Evolutionary conservation across 345 rosid genomes (phyloP), one percentile per base, ranked within the genome.

Genomic region (Pugionium cornutum): DNA sequence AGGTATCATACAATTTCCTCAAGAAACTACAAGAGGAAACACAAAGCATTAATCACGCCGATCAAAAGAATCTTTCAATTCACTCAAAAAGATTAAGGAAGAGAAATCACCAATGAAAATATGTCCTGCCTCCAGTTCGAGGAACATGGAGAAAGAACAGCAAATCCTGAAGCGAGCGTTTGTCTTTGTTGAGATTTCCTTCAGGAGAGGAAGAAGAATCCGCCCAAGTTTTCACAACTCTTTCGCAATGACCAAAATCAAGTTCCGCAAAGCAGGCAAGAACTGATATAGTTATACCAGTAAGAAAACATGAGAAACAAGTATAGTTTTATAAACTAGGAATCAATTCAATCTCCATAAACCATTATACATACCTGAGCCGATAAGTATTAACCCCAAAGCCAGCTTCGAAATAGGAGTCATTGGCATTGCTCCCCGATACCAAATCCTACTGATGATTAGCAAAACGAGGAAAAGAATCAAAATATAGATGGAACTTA

Each of bases 81-180:
- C 42, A 51, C 27, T 36, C 25, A 46, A 31, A 41, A 44, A 1
- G 58, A 2, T 39, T 34, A 39, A 40, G 46, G 5, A 1, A 32
- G 6, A 0, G 27, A 4, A 25, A 42, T 36, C 81, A 90, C 99
- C 99, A 94, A 69, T 90, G 90, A 56, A 86, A 90, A 67, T 90
- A 94, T 2, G 97, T 81, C 27, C 99, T 86, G 37, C 99, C 99
- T 69, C 99, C 99, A 5, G 99, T 94, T 70, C 99, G 79, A 9
- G 97, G 99, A 64, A 94, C 79, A 74, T 94, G 99, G 45, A 94
- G 89, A 79, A 94, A 94, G 73, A 90, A 90, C 56, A 94, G 77
- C 73, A 94, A 72, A 72, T 88, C 99, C 46, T 66, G 80, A 42
- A 94, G 85, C 7, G 74, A 81, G 72, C 84, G 95, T 53, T 78